Evolutionary conservation across 768 basidiomycete genomes (phyloP), one percentile per base, ranked within the genome.

Genomic region (Leccinum subtestaceum): DNA sequence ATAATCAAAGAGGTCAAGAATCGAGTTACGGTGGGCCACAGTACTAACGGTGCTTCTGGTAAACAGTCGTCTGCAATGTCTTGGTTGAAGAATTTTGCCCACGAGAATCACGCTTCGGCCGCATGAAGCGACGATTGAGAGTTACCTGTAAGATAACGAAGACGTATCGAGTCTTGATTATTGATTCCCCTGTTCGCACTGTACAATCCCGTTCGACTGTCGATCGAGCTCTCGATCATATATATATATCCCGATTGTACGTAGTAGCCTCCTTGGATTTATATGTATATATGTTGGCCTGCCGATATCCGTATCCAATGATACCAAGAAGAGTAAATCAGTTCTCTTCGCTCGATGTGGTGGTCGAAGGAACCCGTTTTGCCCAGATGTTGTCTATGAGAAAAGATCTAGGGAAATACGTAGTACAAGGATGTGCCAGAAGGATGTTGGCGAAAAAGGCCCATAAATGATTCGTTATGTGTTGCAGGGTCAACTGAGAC

Each of bases 21-120:
- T 47, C 64, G 51, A 15, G 29, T 62, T 34, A 25, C 32, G 31
- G 48, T 59, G 53, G 60, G 25, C 55, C 32, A 52, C 21, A 53
- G 40, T 56, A 57, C 67, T 60, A 58, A 62, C 43, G 34, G 10
- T 45, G 19, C 40, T 23, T 17, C 34, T 50, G 53, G 34, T 27
- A 45, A 57, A 63, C 64, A 66, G 63, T 58, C 52, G 55, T 48
- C 53, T 67, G 34, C 59, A 61, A 29, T 56, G 49, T 56, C 71
- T 63, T 66, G 67, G 71, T 29, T 72, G 19, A 66, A 47, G 50
- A 59, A 56, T 40, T 56, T 71, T 38, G 60, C 62, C 47, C 61
- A 73, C 17, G 71, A 69, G 58, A 71, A 66, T 43, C 63, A 55
- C 10, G 61, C 58, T 25, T 67, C 65, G 32, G 62, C 61, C 17